Evolutionary conservation across 2,329 filamentous ascomycete genomes (phyloP).

Genomic region (Alternaria tenuissima): DNA sequence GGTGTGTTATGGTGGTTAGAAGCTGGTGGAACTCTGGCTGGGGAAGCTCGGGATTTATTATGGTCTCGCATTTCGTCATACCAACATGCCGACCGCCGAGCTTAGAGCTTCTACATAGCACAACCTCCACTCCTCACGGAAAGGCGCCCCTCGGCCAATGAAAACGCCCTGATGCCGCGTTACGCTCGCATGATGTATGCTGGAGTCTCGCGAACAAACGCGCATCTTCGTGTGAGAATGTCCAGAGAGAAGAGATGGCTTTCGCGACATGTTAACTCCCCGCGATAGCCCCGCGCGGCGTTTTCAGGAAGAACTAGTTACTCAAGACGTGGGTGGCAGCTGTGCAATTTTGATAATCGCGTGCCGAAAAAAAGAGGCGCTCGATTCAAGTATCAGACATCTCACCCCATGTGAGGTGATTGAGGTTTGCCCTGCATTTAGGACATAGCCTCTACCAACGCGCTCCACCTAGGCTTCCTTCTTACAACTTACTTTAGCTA

Average conservation of each 20-base stretch:
- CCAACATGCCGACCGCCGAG: conserved; percentile 27
- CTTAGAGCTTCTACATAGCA: conserved; percentile 20
- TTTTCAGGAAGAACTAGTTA: conserved; percentile 21
- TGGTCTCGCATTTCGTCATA: conserved; percentile 39
- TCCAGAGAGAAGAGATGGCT: background rate
- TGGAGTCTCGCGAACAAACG: background rate
- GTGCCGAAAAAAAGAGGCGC: conserved; percentile 18
- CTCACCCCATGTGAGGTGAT: conserved; percentile 33
- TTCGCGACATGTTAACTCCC: background rate
- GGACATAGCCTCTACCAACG: background rate
- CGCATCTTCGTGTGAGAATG: background rate
- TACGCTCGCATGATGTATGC: background rate
- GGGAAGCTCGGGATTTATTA: conserved; percentile 25
- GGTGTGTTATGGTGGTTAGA: conserved; percentile 10
- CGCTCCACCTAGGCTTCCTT: background rate
- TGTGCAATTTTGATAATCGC: conserved; percentile 29
- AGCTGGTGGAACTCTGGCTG: conserved; percentile 11
- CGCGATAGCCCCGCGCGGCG: conserved; percentile 22
- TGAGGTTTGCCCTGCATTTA: conserved; percentile 12
- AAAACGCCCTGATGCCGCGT: background rate
- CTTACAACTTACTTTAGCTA: conserved; percentile 21
- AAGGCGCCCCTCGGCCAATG: conserved; percentile 23
- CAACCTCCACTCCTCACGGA: conserved; percentile 7
- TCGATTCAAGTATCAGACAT: conserved; percentile 3
- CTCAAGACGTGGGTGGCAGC: conserved; percentile 11